Conservation (phyloP, 1,284 basidiomycete genomes). For the Peniophora sp. region DNA sequence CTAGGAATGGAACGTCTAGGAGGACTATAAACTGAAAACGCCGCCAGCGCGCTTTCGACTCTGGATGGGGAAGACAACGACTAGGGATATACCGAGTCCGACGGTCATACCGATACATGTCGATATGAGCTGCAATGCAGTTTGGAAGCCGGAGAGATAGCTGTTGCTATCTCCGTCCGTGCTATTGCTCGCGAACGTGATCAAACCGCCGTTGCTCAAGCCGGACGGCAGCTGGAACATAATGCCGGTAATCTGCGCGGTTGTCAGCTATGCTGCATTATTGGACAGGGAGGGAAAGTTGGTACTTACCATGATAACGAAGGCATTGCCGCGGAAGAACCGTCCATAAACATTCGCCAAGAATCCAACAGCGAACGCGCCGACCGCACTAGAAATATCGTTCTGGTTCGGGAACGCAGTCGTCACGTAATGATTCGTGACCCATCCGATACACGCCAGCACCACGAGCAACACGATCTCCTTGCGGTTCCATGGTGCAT, state of each 20-base stretch:
- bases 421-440: slow-evolving; percentile 68
- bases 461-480: slow-evolving; percentile 65
- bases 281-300: neutral
- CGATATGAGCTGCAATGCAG: slow-evolving; percentile 55
- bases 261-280: neutral
- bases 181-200: slow-evolving; percentile 61
- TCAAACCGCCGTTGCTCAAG: slow-evolving; percentile 75
- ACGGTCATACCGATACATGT: slow-evolving; percentile 65
- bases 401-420: slow-evolving; percentile 61
- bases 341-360: slow-evolving; percentile 80
- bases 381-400: slow-evolving; percentile 70
- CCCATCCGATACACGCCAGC: slow-evolving; percentile 75
- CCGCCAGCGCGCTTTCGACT: slow-evolving; percentile 49
- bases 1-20: too few species aligned
- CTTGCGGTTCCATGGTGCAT: slow-evolving; percentile 63
- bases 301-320: slow-evolving; percentile 63
- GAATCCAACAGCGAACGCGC: slow-evolving; percentile 79
- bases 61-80: slow-evolving; percentile 51
- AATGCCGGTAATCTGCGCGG: slow-evolving; percentile 63
- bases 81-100: slow-evolving; percentile 58
- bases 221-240: slow-evolving; percentile 86
- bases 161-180: slow-evolving; percentile 38
- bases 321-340: slow-evolving; percentile 72
- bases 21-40: slow-evolving; percentile 44
- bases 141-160: slow-evolving; percentile 62